phyloP scores from a whole-genome alignment of 768 basidiomycete species.

The Boletellus emodensis region DNA sequence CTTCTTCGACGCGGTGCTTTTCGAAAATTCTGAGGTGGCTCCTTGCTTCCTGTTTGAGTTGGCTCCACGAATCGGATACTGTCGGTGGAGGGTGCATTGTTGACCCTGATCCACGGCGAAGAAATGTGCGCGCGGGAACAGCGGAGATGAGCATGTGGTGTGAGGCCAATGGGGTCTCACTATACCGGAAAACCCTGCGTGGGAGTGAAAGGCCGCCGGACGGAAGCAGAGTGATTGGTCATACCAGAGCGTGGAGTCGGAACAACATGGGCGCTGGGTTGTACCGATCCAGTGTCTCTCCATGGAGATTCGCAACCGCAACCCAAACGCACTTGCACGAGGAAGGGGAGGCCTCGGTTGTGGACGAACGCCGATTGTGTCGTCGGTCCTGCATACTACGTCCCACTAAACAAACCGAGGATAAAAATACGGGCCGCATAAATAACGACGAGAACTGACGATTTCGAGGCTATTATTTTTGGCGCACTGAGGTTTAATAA shows the following conservation, averaged over 20 bases:
- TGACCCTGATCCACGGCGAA: slow-evolving; percentile 31
- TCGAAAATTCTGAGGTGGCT: slow-evolving; percentile 22
- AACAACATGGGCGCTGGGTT: slow-evolving; percentile 7
- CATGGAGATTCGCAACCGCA: too few relatives aligned
- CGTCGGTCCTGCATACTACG: neutral
- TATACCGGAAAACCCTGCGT: slow-evolving; percentile 13
- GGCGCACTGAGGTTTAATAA: slow-evolving; percentile 21
- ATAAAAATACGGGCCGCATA: slow-evolving; percentile 24
- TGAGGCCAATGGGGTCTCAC: slow-evolving; percentile 5
- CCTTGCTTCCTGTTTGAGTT: slow-evolving; percentile 11
- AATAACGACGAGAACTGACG: slow-evolving; percentile 16
- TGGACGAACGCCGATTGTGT: neutral
- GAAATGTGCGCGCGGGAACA: slow-evolving; percentile 26
- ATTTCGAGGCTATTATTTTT: slow-evolving; percentile 31
- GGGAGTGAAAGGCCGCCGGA: slow-evolving; percentile 27
- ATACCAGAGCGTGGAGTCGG: slow-evolving; percentile 18
- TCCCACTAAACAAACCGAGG: neutral
- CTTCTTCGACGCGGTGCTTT: slow-evolving; percentile 32
- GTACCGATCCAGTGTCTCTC: neutral
- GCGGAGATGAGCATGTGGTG: slow-evolving; percentile 12
- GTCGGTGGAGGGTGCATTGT: slow-evolving; percentile 14
- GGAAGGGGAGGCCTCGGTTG: neutral
- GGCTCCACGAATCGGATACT: slow-evolving; percentile 3
- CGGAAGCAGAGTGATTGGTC: slow-evolving; percentile 16
- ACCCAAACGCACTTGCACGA: too few relatives aligned